A percentile compares a stretch with the other conserved stretches of the same genome.
Conservation (phyloP, 1,284 basidiomycete genomes). For the Fomitopsis schrenkii region DNA sequence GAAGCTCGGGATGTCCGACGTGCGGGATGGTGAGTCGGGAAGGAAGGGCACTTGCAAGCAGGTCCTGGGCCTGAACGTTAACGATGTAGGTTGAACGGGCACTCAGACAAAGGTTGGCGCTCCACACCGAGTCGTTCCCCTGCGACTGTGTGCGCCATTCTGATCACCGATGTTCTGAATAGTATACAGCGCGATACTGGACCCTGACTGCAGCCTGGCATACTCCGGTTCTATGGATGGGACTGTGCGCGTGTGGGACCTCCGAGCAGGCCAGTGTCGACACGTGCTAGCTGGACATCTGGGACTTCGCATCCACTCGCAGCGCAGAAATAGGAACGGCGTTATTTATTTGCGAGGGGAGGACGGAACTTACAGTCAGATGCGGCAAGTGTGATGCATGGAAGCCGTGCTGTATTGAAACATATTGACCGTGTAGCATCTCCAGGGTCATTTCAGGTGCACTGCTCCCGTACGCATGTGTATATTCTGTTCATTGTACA, state of each 20-base stretch:
- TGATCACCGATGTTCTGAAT: not conserved
- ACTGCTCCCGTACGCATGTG: slow-evolving; percentile 10
- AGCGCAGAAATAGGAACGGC: slow-evolving; percentile 44
- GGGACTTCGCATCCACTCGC: too few species aligned
- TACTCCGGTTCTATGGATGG: slow-evolving; percentile 97
- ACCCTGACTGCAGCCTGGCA: slow-evolving; percentile 79
- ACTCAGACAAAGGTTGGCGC: slow-evolving; percentile 72
- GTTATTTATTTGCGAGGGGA: slow-evolving; percentile 28
- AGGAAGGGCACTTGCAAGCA: slow-evolving; percentile 67
- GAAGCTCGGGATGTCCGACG: too few species aligned
- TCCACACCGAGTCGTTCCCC: too few species aligned
- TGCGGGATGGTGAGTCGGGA: too few species aligned
- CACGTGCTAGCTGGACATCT: slow-evolving; percentile 77
- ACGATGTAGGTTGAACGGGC: slow-evolving; percentile 40
- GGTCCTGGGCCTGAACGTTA: slow-evolving; percentile 44
- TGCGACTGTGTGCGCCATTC: slow-evolving; percentile 34
- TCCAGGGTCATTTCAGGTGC: slow-evolving; percentile 90
- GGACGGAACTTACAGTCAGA: too few species aligned
- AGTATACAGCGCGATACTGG: slow-evolving; percentile 92
- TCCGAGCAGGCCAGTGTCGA: slow-evolving; percentile 74
- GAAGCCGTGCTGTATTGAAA: too few species aligned
- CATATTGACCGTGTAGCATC: slow-evolving; percentile 74
- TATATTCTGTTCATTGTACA: not conserved
- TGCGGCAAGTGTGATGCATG: too few species aligned
- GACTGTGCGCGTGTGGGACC: slow-evolving; percentile 90